Conservation (phyloP, 352 stramenopile species). For the Pythium apleroticum region DNA sequence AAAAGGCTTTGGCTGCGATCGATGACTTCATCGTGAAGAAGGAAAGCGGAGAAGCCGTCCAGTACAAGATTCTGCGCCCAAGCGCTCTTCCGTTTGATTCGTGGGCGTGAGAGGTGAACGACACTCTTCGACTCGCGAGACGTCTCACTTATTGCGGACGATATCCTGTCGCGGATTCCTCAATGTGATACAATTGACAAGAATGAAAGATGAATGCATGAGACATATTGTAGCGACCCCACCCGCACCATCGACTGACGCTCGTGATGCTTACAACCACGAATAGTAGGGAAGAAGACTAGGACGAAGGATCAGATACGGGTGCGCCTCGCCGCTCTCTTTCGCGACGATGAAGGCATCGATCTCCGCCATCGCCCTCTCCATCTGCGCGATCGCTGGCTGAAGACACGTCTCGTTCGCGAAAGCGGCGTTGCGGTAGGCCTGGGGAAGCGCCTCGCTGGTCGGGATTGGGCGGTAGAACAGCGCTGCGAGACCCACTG, state of each 20-base stretch:
- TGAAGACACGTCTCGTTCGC: constrained; percentile 2
- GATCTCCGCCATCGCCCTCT: not conserved
- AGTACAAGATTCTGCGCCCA: not conserved
- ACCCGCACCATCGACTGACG: no score
- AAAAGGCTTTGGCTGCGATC: not conserved
- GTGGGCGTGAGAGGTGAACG: not conserved
- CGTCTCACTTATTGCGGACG: no score
- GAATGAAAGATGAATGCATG: no score
- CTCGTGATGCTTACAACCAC: constrained; percentile 3
- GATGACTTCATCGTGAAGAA: constrained; percentile 1
- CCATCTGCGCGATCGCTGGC: not conserved
- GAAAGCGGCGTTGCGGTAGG: not conserved
- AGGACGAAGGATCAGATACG: not conserved
- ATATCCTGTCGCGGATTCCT: no score
- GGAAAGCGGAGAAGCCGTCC: not conserved
- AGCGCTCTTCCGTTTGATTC: not conserved
- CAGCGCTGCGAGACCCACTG: not conserved
- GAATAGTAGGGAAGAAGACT: not conserved
- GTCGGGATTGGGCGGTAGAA: not conserved
- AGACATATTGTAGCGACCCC: no score
- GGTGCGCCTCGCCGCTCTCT: not conserved
- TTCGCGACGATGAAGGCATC: not conserved
- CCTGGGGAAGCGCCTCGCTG: not conserved
- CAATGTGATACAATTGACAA: no score
- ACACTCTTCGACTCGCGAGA: no score